phyloP scores from a whole-genome alignment of 1,139 yeast species.

The Debaryomyces singareniensis region DNA sequence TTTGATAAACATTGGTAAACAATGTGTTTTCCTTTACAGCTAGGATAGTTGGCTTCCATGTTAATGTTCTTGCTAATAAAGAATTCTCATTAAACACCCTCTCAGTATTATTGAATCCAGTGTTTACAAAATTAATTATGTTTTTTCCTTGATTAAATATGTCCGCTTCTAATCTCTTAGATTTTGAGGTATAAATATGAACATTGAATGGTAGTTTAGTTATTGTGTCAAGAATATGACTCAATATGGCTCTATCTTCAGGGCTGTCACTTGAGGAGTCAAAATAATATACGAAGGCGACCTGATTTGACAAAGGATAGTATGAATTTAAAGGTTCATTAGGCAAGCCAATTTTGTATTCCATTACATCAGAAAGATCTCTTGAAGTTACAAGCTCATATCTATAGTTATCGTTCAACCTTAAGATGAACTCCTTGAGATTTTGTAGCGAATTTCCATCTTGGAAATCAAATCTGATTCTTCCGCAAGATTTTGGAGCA shows the following conservation, averaged over 20 bases:
- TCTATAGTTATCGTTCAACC: conserved; percentile 29
- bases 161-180: conserved; percentile 33
- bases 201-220: conserved; percentile 52
- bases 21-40: conserved; percentile 53
- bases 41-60: conserved; percentile 56
- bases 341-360: conserved; percentile 28
- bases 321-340: conserved; percentile 25
- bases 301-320: conserved; percentile 36
- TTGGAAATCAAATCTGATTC: conserved; percentile 28
- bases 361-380: conserved; percentile 36
- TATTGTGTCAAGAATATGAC: conserved; percentile 52
- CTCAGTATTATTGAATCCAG: conserved; percentile 23
- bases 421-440: conserved; percentile 28
- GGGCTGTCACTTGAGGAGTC: conserved; percentile 44
- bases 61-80: conserved; percentile 44
- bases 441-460: conserved; percentile 18
- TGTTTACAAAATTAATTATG: conserved; percentile 35
- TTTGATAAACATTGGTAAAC: conserved; percentile 48
- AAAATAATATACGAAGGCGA: conserved; percentile 49
- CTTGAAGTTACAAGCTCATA: conserved; percentile 34
- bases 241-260: conserved; percentile 58
- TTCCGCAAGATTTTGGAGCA: conserved; percentile 32
- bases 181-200: conserved; percentile 46
- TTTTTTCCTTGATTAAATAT: conserved; percentile 37
- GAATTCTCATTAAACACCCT: conserved; percentile 35